phyloP scores from a whole-genome alignment of 2,329 filamentous ascomycete species.

The Cercospora beticola region DNA sequence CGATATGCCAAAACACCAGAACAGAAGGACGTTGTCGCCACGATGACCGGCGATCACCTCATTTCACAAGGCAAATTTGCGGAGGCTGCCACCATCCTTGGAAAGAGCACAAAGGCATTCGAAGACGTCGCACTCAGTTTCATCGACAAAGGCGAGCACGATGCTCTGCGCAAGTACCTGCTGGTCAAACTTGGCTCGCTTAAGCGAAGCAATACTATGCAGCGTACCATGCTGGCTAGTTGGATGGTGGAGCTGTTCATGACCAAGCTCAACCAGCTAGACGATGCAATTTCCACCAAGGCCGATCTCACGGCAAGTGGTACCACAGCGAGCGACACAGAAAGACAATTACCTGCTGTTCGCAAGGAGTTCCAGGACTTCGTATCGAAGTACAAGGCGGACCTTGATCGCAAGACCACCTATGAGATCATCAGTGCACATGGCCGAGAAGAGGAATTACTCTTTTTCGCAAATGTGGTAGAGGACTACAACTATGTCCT shows the following conservation, averaged over 20 bases:
- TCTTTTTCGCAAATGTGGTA: slow-evolving; percentile 84
- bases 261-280: slow-evolving; percentile 90
- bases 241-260: slow-evolving; percentile 97
- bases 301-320: slow-evolving; percentile 70
- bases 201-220: slow-evolving; percentile 84
- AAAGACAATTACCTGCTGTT: slow-evolving; percentile 68
- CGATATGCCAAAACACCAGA: slow-evolving; percentile 75
- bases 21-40: slow-evolving; percentile 89
- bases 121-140: slow-evolving; percentile 91
- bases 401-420: slow-evolving; percentile 85
- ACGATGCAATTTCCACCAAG: slow-evolving; percentile 89
- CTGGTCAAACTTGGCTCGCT: slow-evolving; percentile 77
- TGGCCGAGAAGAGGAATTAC: slow-evolving; percentile 85
- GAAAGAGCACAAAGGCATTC: slow-evolving; percentile 93
- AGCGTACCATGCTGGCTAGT: slow-evolving; percentile 88
- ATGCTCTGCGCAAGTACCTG: slow-evolving; percentile 87
- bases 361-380: slow-evolving; percentile 86
- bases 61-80: slow-evolving; percentile 76
- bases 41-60: slow-evolving; percentile 85
- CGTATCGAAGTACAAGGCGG: slow-evolving; percentile 76
- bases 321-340: slow-evolving; percentile 60
- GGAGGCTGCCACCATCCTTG: slow-evolving; percentile 87
- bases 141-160: slow-evolving; percentile 85
- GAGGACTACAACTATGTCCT: slow-evolving; percentile 94
- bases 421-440: slow-evolving; percentile 97